phyloP scores from a whole-genome alignment of 768 basidiomycete genomes.

The Naganishia antarctica region DNA sequence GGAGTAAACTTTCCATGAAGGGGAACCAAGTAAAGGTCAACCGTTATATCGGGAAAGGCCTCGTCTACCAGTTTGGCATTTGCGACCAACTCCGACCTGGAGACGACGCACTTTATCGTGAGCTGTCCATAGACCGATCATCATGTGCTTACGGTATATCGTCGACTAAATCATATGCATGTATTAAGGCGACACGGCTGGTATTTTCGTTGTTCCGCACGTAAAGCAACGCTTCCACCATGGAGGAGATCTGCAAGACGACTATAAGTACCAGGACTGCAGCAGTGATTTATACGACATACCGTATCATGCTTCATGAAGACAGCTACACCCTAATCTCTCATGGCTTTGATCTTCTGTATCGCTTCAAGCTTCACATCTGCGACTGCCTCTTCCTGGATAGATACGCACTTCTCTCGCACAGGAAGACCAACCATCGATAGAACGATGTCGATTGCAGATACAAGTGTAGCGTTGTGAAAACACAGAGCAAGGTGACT shows the following conservation, averaged over 20 bases:
- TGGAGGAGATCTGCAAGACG: conserved; percentile 57
- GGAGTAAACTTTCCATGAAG: conserved; percentile 31
- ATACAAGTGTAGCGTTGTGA: neutral
- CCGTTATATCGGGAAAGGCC: conserved; percentile 62
- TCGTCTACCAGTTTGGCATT: conserved; percentile 65
- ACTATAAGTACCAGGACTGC: neutral
- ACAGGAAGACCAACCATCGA: conserved; percentile 19
- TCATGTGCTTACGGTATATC: conserved; percentile 53
- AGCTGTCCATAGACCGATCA: neutral
- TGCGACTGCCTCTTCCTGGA: neutral
- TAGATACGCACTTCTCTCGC: conserved; percentile 19
- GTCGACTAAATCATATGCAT: conserved; percentile 58
- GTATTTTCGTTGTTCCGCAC: conserved; percentile 67
- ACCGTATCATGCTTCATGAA: conserved; percentile 23
- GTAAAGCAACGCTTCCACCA: conserved; percentile 65
- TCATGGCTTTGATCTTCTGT: conserved; percentile 15
- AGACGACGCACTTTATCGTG: neutral
- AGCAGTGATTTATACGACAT: neutral
- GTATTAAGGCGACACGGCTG: conserved; percentile 63
- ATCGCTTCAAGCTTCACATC: conserved; percentile 5
- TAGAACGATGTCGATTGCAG: conserved; percentile 9
- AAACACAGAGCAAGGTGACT: conserved; percentile 5
- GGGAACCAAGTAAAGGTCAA: conserved; percentile 55
- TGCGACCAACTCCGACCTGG: conserved; percentile 60
- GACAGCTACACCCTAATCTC: conserved; percentile 13